phyloP scores from a whole-genome alignment of 2,329 filamentous ascomycete species.

The Cladophialophora chaetospira region DNA sequence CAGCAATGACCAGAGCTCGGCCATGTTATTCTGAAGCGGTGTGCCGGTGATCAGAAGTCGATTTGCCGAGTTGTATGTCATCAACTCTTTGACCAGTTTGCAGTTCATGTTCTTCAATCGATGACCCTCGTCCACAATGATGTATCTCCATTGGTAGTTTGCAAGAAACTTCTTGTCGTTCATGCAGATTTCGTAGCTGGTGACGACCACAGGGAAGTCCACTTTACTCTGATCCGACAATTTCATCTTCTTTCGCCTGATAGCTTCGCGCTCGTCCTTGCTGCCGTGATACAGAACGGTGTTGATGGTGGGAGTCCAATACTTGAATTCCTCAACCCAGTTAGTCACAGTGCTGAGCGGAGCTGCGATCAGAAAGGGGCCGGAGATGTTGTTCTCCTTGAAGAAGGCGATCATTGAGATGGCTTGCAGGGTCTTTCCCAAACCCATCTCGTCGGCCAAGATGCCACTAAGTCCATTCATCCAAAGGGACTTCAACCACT shows the following conservation, averaged over 20 bases:
- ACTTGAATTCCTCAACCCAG: slow-evolving; percentile 91
- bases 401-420: slow-evolving; percentile 85
- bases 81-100: slow-evolving; percentile 82
- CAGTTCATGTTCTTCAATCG: slow-evolving; percentile 97
- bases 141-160: slow-evolving; percentile 92
- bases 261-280: slow-evolving; percentile 71
- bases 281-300: slow-evolving; percentile 89
- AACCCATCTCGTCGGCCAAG: slow-evolving; percentile 89
- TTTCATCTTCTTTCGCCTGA: slow-evolving; percentile 73
- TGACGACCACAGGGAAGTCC: slow-evolving; percentile 88
- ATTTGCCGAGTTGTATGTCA: slow-evolving; percentile 87
- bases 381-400: slow-evolving; percentile 82
- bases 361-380: slow-evolving; percentile 87
- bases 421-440: slow-evolving; percentile 90
- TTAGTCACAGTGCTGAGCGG: slow-evolving; percentile 91
- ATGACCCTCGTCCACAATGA: slow-evolving; percentile 98
- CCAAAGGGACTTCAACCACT: slow-evolving; percentile 82
- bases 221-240: slow-evolving; percentile 64
- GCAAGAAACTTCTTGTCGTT: slow-evolving; percentile 80
- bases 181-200: slow-evolving; percentile 94
- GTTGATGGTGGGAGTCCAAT: slow-evolving; percentile 86
- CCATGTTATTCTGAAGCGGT: slow-evolving; percentile 90
- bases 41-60: slow-evolving; percentile 92
- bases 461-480: slow-evolving; percentile 94
- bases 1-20: slow-evolving; percentile 90